Conservation (phyloP, 768 basidiomycete genomes). For the Exidia glandulosa region DNA sequence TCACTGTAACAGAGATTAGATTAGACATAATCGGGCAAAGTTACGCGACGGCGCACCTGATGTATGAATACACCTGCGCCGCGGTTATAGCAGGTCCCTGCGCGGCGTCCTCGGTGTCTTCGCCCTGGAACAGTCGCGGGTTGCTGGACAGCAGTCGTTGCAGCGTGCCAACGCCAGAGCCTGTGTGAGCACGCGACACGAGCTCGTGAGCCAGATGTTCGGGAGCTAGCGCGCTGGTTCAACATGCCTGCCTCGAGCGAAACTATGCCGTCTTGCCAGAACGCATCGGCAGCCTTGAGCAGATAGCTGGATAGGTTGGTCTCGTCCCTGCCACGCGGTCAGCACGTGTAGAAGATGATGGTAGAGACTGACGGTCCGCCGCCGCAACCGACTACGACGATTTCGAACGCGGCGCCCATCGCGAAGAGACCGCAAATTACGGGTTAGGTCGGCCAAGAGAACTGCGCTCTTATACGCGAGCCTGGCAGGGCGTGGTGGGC, state of each 20-base stretch:
- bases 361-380: too few species aligned
- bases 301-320: constrained; percentile 82
- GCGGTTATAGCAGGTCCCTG: constrained; percentile 22
- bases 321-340: too few species aligned
- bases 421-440: not conserved
- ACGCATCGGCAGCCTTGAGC: constrained; percentile 52
- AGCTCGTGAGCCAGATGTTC: not conserved
- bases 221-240: not conserved
- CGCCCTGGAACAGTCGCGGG: constrained; percentile 39
- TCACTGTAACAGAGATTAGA: constrained; percentile 25
- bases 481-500: not conserved
- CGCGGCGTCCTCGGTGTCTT: constrained; percentile 9
- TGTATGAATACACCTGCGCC: constrained; percentile 42
- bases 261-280: constrained; percentile 75
- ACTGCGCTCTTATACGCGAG: not conserved
- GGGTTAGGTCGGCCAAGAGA: not conserved
- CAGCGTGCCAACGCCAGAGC: constrained; percentile 79
- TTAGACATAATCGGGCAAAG: constrained; percentile 7
- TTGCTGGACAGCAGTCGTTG: constrained; percentile 44
- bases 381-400: constrained; percentile 73
- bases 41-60: constrained; percentile 28
- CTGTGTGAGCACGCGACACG: constrained; percentile 27
- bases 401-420: constrained; percentile 46
- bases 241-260: constrained; percentile 78
- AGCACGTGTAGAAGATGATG: too few species aligned